A percentile compares a stretch with the other conserved stretches of the same genome.
phyloP scores from a whole-genome alignment of 768 basidiomycete genomes.

The Psilocybe sp. region DNA sequence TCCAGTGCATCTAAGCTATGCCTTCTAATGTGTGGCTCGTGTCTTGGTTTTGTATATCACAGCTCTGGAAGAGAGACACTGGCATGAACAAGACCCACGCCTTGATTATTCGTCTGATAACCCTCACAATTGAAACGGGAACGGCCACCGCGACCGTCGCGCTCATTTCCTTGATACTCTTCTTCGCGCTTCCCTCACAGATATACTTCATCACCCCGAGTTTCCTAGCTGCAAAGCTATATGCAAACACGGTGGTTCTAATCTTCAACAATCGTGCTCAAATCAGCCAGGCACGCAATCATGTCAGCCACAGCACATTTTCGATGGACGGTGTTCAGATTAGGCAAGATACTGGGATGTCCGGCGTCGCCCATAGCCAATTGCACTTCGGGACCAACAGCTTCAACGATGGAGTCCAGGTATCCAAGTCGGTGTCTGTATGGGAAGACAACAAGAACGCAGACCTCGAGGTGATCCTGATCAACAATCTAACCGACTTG shows the following conservation, averaged over 20 bases:
- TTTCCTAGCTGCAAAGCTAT: conserved; percentile 20
- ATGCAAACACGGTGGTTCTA: conserved; percentile 15
- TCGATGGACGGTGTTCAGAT: too few relatives aligned
- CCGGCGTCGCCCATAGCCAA: too few relatives aligned
- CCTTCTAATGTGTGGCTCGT: neutral
- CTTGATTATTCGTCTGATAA: conserved; percentile 4
- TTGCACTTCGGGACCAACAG: too few relatives aligned
- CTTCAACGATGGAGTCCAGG: too few relatives aligned
- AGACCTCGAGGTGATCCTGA: too few relatives aligned
- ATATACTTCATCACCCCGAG: conserved; percentile 17
- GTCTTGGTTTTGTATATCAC: neutral
- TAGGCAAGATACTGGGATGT: too few relatives aligned
- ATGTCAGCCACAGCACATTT: too few relatives aligned
- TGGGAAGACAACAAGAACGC: too few relatives aligned
- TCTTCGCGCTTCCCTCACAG: conserved; percentile 12
- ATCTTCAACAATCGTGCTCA: neutral
- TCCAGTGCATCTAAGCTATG: neutral
- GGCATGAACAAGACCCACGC: conserved; percentile 11
- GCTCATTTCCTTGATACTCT: conserved; percentile 14
- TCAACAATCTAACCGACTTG: too few relatives aligned
- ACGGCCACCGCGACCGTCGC: conserved; percentile 16
- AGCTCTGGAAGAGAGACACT: neutral
- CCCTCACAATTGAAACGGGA: conserved; percentile 20
- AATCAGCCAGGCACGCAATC: too few relatives aligned
- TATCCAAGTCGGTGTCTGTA: too few relatives aligned